Evolutionary conservation across 177 flowering plant species (phyloP), one percentile per base, ranked within the genome.

Genomic region (Vitis hybrid): DNA sequence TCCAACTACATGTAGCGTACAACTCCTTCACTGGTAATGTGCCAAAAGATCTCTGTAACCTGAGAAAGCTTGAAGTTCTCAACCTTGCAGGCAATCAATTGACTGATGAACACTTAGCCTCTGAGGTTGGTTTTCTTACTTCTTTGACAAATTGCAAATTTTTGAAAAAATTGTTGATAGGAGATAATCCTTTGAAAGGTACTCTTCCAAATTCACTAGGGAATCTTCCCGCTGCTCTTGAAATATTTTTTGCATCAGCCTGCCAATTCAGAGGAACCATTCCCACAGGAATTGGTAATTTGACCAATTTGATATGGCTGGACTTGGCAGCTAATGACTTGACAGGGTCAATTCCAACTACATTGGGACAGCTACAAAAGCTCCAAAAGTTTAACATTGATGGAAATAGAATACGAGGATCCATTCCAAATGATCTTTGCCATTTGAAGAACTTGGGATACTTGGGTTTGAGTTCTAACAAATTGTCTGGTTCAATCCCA

Each of bases 151-250:
- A 4, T 35, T 66, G 69, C 56, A 55, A 21, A 17, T 2, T 15
- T 6, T 35, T 66, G 27, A 24, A 0, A 55, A 0, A 5, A 0
- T 32, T 55, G 58, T 1, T 2, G 3, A 2, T 66, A 7, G 9
- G 7, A 2, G 2, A 3, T 3, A 66, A 66, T 51, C 51, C 51
- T 3, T 11, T 66, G 0, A 55, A 17, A n/a, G 69, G 51, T 24
- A 11, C 20, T 5, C 51, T 66, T 15, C 69, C 69, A 55, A 30
- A 6, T 30, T 66, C 69, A 3, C 17, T 71, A 24, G 65, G 63
- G 18, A 76, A 76, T 21, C 35, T 71, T 9, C 67, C 79, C 1
- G 24, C 51, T 35, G 61, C 79, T 17, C 74, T 72, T 72, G 3
- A 17, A 13, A 27, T 1, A 1, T 20, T 20, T 20, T 4, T 17